Evolutionary conservation across 2,329 filamentous ascomycete species (phyloP).

Genomic region (Westerdykella ornata): DNA sequence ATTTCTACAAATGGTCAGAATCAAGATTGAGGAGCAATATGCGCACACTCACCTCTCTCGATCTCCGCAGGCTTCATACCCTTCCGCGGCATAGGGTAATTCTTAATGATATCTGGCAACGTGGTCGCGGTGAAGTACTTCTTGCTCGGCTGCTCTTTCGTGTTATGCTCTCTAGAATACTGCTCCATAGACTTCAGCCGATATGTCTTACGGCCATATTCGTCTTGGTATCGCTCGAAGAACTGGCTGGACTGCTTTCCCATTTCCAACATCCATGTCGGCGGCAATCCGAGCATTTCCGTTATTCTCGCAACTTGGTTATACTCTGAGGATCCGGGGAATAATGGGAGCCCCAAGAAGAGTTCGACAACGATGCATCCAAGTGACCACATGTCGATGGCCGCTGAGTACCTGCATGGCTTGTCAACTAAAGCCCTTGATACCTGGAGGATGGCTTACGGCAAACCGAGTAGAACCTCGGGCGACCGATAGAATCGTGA

Average conservation of each 20-base stretch:
- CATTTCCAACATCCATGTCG: slow-evolving; percentile 99
- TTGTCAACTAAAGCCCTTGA: neutral
- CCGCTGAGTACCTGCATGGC: slow-evolving; percentile 71
- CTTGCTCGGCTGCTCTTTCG: slow-evolving; percentile 98
- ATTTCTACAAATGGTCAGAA: slow-evolving; percentile 61
- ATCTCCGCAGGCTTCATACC: slow-evolving; percentile 98
- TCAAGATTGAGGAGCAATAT: neutral
- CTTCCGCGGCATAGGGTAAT: slow-evolving; percentile 96
- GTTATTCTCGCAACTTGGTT: slow-evolving; percentile 96
- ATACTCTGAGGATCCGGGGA: slow-evolving; percentile 96
- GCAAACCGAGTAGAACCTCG: slow-evolving; percentile 88
- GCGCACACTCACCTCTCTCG: slow-evolving; percentile 71
- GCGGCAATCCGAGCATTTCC: slow-evolving; percentile 94
- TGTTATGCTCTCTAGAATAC: slow-evolving; percentile 89
- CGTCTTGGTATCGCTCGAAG: slow-evolving; percentile 87
- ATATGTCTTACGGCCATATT: slow-evolving; percentile 86
- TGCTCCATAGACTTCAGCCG: slow-evolving; percentile 96
- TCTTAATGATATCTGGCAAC: slow-evolving; percentile 92
- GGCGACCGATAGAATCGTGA: slow-evolving; percentile 96
- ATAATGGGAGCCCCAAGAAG: slow-evolving; percentile 87
- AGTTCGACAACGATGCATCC: slow-evolving; percentile 97
- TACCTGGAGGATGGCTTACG: slow-evolving; percentile 41
- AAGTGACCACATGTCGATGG: slow-evolving; percentile 99
- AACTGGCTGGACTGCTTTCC: slow-evolving; percentile 97
- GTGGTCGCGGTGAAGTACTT: slow-evolving; percentile 97